Evolutionary conservation across 2,329 filamentous ascomycete species (phyloP), one percentile per base, ranked within the genome.

Genomic region (Aureobasidium mangrovei): DNA sequence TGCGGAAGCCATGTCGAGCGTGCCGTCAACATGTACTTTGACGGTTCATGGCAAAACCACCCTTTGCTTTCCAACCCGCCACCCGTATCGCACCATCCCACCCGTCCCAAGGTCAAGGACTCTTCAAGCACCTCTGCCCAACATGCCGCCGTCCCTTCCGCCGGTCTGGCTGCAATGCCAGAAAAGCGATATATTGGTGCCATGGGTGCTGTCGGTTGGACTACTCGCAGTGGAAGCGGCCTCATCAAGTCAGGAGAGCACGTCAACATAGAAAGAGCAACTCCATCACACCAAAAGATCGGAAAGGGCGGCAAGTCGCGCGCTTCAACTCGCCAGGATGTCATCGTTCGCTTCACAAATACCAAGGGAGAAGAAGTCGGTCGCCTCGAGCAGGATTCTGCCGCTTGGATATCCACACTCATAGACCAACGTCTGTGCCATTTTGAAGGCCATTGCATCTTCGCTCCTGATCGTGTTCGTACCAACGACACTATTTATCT

Each of bases 401-500:
- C 93, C 3, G 82, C 83, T 57, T 98, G 93, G 91, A 87, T 97
- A 4, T 95, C 93, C 3, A 85, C 90, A 0, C 72, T 98, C 61
- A 82, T 97, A 49, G 93, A 98, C 64, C 90, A 97, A 67, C 85
- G 86, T 32, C 79, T 96, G 3, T 96, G 91, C 73, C 80, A 74
- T 26, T 95, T 98, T 58, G 87, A 95, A 61, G 93, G 87, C 4
- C 82, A 80, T 9, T 95, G 90, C 63, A 89, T 98, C 1, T 97
- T 87, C 68, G 88, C 88, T 0, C 91, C 91, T 0, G 91, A 97
- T 54, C 77, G 81, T 44, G 70, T 97, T 45, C 79, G 88, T 47
- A 93, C 91, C 7, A 95, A 95, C 64, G 93, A 98, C 63, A 97
- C 90, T 0, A 79, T 98, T n/a, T 95, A 91, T 62, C 69, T 98